Evolutionary conservation across 441 rosid genomes (phyloP).

Genomic region (Omphalea diandra): DNA sequence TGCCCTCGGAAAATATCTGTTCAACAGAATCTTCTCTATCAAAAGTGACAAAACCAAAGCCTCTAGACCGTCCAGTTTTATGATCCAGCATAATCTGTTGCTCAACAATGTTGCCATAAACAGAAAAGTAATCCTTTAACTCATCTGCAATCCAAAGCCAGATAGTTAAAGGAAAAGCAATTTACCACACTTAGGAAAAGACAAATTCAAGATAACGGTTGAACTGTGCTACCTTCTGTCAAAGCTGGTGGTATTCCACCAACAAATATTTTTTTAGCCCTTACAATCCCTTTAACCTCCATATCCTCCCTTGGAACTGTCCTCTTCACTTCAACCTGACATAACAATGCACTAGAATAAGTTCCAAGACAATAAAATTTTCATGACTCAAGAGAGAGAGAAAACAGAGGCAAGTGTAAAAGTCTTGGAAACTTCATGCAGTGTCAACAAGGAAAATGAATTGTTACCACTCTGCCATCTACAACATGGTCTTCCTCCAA

Average conservation of each 20-base stretch:
- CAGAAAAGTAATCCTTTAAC: slow-evolving; percentile 66
- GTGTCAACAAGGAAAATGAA: not conserved
- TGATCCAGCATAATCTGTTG: slow-evolving; percentile 85
- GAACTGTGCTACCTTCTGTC: slow-evolving; percentile 56
- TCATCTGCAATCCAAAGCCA: slow-evolving; percentile 53
- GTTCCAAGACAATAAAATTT: not conserved
- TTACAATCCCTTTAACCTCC: slow-evolving; percentile 53
- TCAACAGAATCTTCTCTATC: slow-evolving; percentile 85
- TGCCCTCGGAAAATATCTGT: slow-evolving; percentile 66
- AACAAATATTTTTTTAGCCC: slow-evolving; percentile 82
- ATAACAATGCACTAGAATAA: slow-evolving; percentile 15
- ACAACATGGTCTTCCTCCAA: slow-evolving; percentile 67
- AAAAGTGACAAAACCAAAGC: slow-evolving; percentile 87
- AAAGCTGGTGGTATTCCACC: slow-evolving; percentile 82
- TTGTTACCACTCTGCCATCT: slow-evolving; percentile 64
- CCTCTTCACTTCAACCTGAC: slow-evolving; percentile 90
- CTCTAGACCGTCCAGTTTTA: slow-evolving; percentile 79
- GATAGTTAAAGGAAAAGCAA: not conserved
- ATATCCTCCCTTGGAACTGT: slow-evolving; percentile 81
- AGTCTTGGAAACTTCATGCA: not conserved
- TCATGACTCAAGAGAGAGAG: no score
- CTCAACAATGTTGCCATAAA: slow-evolving; percentile 63
- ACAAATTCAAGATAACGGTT: not conserved
- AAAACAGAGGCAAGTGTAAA: not conserved
- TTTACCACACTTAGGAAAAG: not conserved